Base-by-base conservation (phyloP, 768 basidiomycete genomes). In the Mycena pura region DNA sequence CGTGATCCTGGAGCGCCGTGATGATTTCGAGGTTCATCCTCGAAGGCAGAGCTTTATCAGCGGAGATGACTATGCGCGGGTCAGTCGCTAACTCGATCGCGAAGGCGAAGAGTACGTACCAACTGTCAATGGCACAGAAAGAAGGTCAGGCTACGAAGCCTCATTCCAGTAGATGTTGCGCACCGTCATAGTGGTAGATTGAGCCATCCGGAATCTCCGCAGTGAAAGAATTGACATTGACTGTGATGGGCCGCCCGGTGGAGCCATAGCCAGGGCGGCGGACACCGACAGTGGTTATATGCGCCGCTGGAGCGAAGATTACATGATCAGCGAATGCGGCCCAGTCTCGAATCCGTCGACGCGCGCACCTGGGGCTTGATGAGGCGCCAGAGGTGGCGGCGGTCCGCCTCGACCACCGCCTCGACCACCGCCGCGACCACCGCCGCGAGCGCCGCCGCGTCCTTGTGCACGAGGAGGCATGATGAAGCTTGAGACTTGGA, bases 111-210 rank as follows among this genome's bases (percentile, higher is more conserved):
- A 41, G 48, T 13, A 58, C 53, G 24, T 25, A 59, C 57, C 38
- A 46, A 58, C 59, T 48, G 41, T 41, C 10, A 17, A 21, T 15
- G 17, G 22, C 38, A 25, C 28, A 56, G 27, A 36, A 44, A 13
- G 24, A 15, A 8, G 10, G 6, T 13, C 19, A 5, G 6, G 11
- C 24, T 11, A 3, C 44, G 14, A 17, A 27, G n/a, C n/a, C n/a
- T n/a, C n/a, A n/a, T n/a, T 29, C 13, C 5, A 32, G 22, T 31
- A 29, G n/a, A 28, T 11, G 19, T 7, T 10, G 63, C 84, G 55
- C 62, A 87, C 88, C 86, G 68, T 92, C 90, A 63, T 92, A 92
- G 55, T 92, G 91, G 51, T 84, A 80, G n/a, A 92, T 88, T 4
- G 80, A 80, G 0, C 68, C 72, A 13, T 87, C 78, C 0, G 87